phyloP scores from a whole-genome alignment of 108 stramenopile species.

The Stephanodiscus minutulus region DNA sequence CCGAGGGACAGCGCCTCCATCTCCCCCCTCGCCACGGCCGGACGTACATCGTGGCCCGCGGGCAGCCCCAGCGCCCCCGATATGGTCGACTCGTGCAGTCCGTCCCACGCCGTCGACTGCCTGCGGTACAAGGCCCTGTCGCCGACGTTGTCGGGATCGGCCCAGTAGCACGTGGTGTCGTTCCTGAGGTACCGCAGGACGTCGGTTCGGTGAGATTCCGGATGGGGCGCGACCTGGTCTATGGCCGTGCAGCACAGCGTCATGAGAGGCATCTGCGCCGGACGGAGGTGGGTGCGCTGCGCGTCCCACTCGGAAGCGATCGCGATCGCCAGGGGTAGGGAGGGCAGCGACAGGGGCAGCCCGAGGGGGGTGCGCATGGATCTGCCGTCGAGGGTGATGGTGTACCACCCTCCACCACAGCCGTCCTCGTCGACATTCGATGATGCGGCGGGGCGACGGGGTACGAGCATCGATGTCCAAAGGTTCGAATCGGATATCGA shows the following conservation, averaged over 20 bases:
- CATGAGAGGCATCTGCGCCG: constrained; percentile 98
- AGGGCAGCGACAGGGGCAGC: constrained; percentile 73
- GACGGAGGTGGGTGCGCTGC: constrained; percentile 77
- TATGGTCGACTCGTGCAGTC: constrained; percentile 58
- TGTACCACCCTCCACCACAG: constrained; percentile 76
- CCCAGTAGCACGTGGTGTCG: constrained; percentile 91
- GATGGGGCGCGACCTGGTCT: constrained; percentile 76
- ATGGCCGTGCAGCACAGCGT: constrained; percentile 91
- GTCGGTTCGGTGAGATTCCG: constrained; percentile 46
- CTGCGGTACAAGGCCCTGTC: constrained; percentile 77
- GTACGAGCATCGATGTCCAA: constrained; percentile 37
- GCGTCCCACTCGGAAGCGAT: constrained; percentile 96
- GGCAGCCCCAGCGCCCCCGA: constrained; percentile 38
- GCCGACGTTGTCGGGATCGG: constrained; percentile 61
- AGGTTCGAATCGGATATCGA: constrained; percentile 14
- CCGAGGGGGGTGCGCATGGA: constrained; percentile 79
- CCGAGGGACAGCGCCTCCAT: constrained; percentile 73
- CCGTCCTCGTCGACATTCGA: neutral
- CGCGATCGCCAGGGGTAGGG: constrained; percentile 73
- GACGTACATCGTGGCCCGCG: constrained; percentile 36
- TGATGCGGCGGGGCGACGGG: neutral
- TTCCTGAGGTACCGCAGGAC: constrained; percentile 78
- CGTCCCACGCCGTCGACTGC: constrained; percentile 69
- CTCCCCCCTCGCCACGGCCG: constrained; percentile 67
- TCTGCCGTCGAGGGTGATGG: constrained; percentile 82